phyloP scores from a whole-genome alignment of 169 alveolate genomes.

The Plasmodium gallinaceum region DNA sequence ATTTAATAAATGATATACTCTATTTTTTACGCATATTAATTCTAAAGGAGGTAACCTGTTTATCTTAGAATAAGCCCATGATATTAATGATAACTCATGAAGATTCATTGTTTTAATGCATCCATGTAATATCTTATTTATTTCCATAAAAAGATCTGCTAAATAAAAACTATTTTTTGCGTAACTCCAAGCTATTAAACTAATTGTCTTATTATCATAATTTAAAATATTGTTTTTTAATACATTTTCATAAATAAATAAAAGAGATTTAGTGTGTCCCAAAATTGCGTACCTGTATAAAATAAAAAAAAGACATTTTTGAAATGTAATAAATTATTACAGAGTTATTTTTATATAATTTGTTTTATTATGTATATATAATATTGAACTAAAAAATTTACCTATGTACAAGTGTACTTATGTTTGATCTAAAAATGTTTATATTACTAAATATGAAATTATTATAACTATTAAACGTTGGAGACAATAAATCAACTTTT shows the following conservation, averaged over 20 bases:
- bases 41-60: conserved; percentile 75
- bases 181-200: conserved; percentile 77
- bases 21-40: conserved; percentile 72
- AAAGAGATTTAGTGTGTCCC: conserved; percentile 76
- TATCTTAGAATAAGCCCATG: conserved; percentile 77
- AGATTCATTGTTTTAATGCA: conserved; percentile 75
- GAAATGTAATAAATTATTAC: conserved; percentile 4
- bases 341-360: not conserved
- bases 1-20: conserved; percentile 64
- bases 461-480: conserved; percentile 62
- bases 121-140: conserved; percentile 67
- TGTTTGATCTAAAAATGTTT: conserved; percentile 72
- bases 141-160: conserved; percentile 72
- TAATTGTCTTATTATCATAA: conserved; percentile 71
- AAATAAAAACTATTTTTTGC: conserved; percentile 73
- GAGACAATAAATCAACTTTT: conserved; percentile 71
- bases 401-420: conserved; percentile 77
- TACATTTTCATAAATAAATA: conserved; percentile 75
- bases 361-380: conserved; percentile 15
- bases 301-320: conserved; percentile 22
- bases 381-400: conserved; percentile 9
- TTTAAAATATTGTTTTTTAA: conserved; percentile 65
- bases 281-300: conserved; percentile 51
- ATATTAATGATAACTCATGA: conserved; percentile 74
- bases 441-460: conserved; percentile 66